Conservation (phyloP, 768 basidiomycete species). For the Russula compacta region DNA sequence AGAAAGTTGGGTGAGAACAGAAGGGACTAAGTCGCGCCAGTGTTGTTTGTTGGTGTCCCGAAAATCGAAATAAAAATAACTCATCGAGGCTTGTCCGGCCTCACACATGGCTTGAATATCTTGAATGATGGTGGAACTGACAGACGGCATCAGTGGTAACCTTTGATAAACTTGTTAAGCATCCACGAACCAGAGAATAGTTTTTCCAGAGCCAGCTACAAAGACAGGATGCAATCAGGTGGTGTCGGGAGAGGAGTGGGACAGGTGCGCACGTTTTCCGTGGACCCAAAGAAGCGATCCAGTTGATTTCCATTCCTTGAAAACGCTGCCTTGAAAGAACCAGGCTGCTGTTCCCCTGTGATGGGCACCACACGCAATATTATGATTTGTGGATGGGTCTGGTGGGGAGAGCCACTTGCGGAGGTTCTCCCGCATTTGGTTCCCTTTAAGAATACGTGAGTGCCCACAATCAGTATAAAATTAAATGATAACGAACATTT, state of each 20-base stretch:
- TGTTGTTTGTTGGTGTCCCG: not conserved
- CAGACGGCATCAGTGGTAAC: not conserved
- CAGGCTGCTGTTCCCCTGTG: not conserved
- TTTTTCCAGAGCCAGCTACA: slow-evolving; percentile 7
- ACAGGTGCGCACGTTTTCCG: not conserved
- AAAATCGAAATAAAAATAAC: slow-evolving; percentile 1
- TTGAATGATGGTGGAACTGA: slow-evolving; percentile 3
- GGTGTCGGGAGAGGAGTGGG: no score
- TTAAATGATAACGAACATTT: not conserved
- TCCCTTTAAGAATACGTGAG: not conserved
- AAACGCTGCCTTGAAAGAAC: not conserved
- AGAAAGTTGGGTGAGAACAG: slow-evolving; percentile 1
- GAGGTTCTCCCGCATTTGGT: not conserved
- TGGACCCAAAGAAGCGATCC: not conserved
- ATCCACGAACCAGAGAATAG: not conserved
- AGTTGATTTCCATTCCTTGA: not conserved
- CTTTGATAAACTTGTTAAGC: no score
- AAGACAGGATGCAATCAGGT: not conserved
- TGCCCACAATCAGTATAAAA: not conserved
- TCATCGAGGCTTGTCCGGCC: not conserved
- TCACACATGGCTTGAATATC: not conserved
- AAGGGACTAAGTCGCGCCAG: not conserved
- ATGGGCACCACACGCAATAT: not conserved
- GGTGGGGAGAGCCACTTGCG: slow-evolving; percentile 2
- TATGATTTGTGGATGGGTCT: not conserved